phyloP scores from a whole-genome alignment of 352 stramenopile genomes.

The Globisporangium recalcitrans region DNA sequence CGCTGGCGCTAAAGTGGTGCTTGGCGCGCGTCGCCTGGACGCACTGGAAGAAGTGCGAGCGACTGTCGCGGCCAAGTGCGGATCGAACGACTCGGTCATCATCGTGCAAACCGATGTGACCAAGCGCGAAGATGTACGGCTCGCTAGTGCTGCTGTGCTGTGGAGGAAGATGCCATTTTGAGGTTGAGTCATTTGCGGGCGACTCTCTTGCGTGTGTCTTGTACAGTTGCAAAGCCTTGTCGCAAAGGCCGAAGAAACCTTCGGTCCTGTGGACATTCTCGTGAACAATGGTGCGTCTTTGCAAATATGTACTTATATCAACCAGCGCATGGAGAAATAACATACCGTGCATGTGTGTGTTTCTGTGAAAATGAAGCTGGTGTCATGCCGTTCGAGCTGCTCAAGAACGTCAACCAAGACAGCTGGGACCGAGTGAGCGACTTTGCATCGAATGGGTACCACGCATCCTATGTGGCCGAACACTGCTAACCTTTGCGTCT shows the following conservation, averaged over 20 bases:
- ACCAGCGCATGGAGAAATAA: not conserved
- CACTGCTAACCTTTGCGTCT: not conserved
- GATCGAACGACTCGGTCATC: slow-evolving; percentile 27
- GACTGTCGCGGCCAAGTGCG: slow-evolving; percentile 26
- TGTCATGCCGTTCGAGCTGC: slow-evolving; percentile 91
- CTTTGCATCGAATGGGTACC: not conserved
- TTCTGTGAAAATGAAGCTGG: slow-evolving; percentile 39
- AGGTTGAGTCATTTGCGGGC: not conserved
- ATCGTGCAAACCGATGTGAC: slow-evolving; percentile 64
- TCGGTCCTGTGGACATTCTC: slow-evolving; percentile 83
- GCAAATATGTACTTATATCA: not conserved
- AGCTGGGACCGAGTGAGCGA: slow-evolving; percentile 71
- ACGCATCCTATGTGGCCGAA: not conserved
- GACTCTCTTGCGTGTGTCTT: not conserved
- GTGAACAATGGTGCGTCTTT: slow-evolving; percentile 73
- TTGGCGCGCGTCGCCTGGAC: slow-evolving; percentile 70
- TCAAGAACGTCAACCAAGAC: slow-evolving; percentile 89
- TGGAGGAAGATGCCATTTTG: not conserved
- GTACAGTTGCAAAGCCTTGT: slow-evolving; percentile 54
- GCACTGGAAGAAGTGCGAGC: slow-evolving; percentile 45
- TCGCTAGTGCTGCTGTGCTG: not conserved
- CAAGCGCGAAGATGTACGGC: slow-evolving; percentile 47
- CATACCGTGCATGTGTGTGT: not conserved
- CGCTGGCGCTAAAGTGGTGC: slow-evolving; percentile 74
- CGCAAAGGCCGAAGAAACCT: slow-evolving; percentile 41